Percentiles rank a stretch among this genome's conserved stretches.
Evolutionary conservation across 1,139 yeast species (phyloP).

Genomic region (Debaryomycetaceae sp.): DNA sequence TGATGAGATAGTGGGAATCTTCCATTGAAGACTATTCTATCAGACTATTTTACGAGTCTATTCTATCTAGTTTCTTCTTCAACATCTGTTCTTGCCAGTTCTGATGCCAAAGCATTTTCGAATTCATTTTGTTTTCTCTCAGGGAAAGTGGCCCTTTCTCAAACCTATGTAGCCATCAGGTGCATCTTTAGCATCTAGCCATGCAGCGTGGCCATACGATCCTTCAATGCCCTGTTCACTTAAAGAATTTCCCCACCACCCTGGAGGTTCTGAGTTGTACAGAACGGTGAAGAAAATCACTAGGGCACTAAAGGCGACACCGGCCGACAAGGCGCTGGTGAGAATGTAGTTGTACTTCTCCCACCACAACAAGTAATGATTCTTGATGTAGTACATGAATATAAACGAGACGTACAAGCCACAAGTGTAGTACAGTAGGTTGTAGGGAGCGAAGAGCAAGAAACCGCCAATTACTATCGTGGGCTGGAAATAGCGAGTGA

Average conservation of each 20-base stretch:
- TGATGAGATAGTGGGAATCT: too few relatives aligned
- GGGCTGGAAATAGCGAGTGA: slow-evolving; percentile 42
- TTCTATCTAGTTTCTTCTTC: too few relatives aligned
- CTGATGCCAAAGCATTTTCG: too few relatives aligned
- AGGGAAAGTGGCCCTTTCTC: slow-evolving; percentile 37
- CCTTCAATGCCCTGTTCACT: slow-evolving; percentile 46
- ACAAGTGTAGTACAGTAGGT: slow-evolving; percentile 51
- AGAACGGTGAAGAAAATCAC: slow-evolving; percentile 57
- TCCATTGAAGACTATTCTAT: too few relatives aligned
- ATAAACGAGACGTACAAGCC: slow-evolving; percentile 45
- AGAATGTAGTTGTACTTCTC: slow-evolving; percentile 62
- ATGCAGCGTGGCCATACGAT: slow-evolving; percentile 23
- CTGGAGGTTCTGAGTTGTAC: slow-evolving; percentile 32
- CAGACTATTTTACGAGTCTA: too few relatives aligned
- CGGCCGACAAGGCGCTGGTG: slow-evolving; percentile 55
- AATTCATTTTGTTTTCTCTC: neutral
- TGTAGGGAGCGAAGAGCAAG: slow-evolving; percentile 50
- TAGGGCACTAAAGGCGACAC: slow-evolving; percentile 55
- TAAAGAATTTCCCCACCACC: slow-evolving; percentile 62
- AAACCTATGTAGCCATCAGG: slow-evolving; percentile 46
- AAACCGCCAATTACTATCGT: slow-evolving; percentile 48
- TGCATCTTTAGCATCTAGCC: slow-evolving; percentile 33
- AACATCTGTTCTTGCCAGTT: too few relatives aligned
- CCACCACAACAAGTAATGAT: slow-evolving; percentile 55
- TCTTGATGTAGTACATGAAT: slow-evolving; percentile 53